Evolutionary conservation across 2,329 filamentous ascomycete species (phyloP).

Genomic region (Talaromyces sp.): DNA sequence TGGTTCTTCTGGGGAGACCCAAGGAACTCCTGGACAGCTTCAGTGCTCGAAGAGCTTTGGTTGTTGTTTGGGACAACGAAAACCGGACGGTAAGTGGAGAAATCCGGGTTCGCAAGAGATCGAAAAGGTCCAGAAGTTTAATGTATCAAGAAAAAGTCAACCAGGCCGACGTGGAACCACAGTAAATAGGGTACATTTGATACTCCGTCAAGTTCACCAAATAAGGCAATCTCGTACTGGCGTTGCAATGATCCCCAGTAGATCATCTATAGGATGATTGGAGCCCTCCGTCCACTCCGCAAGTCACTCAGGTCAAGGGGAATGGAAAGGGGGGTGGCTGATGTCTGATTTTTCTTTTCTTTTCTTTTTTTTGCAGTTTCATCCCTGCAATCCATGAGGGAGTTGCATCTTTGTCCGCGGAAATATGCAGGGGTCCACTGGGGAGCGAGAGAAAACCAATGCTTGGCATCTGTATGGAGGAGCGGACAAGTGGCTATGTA

Average conservation of each 20-base stretch:
- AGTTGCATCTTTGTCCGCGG: neutral
- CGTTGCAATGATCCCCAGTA: neutral
- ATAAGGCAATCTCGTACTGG: neutral
- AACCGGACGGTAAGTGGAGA: neutral
- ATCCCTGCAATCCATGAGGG: neutral
- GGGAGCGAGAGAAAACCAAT: neutral
- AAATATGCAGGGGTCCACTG: neutral
- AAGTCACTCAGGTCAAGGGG: neutral
- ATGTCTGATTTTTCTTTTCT: neutral
- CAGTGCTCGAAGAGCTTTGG: neutral
- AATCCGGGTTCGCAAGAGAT: neutral
- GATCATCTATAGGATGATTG: neutral
- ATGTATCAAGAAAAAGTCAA: neutral
- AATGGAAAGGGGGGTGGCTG: conserved; percentile 3
- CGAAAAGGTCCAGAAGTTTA: neutral
- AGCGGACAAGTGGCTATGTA: neutral
- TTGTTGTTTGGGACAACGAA: neutral
- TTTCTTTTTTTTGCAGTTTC: neutral
- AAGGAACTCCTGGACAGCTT: neutral
- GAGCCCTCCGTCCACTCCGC: neutral
- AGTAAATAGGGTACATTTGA: too few species aligned
- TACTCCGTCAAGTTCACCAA: neutral
- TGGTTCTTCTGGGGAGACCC: conserved; percentile 2
- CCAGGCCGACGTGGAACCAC: neutral
- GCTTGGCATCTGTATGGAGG: neutral